Percentiles rank a stretch among this genome's conserved stretches.
Conservation (phyloP, 2,329 filamentous ascomycete species). For the Teratosphaeria nubilosa region DNA sequence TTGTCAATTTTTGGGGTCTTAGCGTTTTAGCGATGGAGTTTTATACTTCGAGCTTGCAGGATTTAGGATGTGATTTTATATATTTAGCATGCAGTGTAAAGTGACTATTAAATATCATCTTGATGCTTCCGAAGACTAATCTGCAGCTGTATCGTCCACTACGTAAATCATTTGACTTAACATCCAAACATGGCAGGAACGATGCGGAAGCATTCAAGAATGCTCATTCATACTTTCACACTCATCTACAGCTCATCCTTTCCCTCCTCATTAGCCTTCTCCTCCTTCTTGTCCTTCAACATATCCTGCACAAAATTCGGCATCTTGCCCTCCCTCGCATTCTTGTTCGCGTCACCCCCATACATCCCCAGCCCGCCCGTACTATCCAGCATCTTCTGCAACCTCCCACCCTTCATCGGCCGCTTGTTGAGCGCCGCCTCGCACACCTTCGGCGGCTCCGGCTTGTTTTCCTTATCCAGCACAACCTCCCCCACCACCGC, state of each 20-base stretch:
- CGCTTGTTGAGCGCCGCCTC: conserved; percentile 21
- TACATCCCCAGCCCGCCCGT: not conserved
- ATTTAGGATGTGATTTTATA: not conserved
- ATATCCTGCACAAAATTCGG: not conserved
- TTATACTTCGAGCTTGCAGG: not conserved
- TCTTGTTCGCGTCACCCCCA: not conserved
- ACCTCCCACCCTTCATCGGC: conserved; percentile 19
- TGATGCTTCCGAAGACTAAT: too few relatives aligned
- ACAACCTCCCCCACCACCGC: conserved; percentile 15
- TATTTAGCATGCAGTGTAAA: not conserved
- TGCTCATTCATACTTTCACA: too few relatives aligned
- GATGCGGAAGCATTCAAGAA: not conserved
- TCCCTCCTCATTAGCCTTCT: not conserved
- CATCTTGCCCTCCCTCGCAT: not conserved
- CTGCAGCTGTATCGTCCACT: too few relatives aligned
- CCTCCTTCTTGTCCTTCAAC: not conserved
- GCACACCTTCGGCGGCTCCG: conserved; percentile 16
- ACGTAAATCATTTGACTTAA: too few relatives aligned
- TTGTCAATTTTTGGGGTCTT: not conserved
- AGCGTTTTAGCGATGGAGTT: not conserved
- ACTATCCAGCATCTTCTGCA: not conserved
- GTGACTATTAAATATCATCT: not conserved
- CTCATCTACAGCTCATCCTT: not conserved
- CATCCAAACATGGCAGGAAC: not conserved
- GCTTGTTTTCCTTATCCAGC: conserved; percentile 10